These are phyloP conservation scores for Biscogniauxia marginata DNA, from an alignment of 2,329 filamentous ascomycete genomes.

Conservation along the genomic window DNA sequence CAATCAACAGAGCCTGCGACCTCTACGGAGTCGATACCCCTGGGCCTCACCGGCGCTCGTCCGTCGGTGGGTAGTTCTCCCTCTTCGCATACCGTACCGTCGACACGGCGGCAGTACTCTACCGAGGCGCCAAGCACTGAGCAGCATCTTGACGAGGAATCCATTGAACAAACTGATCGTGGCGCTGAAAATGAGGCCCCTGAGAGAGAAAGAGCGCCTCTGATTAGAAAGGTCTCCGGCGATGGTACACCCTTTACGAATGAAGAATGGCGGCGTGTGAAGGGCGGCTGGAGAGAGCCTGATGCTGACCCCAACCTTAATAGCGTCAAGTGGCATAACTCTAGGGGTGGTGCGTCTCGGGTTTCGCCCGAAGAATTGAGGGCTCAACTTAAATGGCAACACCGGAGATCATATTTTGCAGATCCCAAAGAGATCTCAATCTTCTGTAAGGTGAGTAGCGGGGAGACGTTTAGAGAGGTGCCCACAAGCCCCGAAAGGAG, in stretches of 20 bases:
- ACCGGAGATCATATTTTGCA: not conserved
- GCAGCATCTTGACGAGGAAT: not conserved
- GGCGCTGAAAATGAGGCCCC: too few species aligned
- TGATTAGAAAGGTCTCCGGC: not conserved
- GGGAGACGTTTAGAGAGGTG: too few species aligned
- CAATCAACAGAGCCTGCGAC: slow-evolving; percentile 11
- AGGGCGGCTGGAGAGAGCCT: not conserved
- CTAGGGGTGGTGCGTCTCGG: not conserved
- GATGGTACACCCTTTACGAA: not conserved
- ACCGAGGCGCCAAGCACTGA: not conserved
- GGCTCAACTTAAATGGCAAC: not conserved
- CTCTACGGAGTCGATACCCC: slow-evolving; percentile 5
- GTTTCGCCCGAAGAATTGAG: not conserved
- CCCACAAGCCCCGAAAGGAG: too few species aligned
- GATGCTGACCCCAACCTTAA: too few species aligned
- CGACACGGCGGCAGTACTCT: slow-evolving; percentile 26
- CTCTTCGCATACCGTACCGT: slow-evolving; percentile 15
- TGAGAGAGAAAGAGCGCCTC: too few species aligned
- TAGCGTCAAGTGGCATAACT: not conserved
- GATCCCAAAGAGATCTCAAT: not conserved
- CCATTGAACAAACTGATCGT: too few species aligned
- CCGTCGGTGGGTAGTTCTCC: slow-evolving; percentile 14
- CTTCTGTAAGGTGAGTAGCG: too few species aligned
- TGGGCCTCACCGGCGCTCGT: slow-evolving; percentile 12
- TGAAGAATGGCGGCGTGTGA: not conserved